Base-by-base conservation (phyloP, 108 stramenopile species). In the Nannochloropsis salina region DNA sequence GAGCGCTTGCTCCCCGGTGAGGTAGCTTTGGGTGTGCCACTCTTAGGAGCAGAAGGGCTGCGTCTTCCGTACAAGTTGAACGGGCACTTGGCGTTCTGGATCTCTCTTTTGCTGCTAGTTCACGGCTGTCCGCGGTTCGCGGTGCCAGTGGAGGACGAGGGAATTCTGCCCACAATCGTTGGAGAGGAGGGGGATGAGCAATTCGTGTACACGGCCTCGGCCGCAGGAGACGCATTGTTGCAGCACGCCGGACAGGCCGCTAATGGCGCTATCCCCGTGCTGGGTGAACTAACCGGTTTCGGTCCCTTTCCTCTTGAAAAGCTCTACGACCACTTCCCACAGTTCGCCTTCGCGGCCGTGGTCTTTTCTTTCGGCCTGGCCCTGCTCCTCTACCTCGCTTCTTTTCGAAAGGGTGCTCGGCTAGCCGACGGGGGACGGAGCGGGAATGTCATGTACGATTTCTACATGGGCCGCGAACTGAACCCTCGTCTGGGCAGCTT, bases 381-480 rank as follows among this genome's bases (percentile, higher is more conserved):
- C 80, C 40, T 92, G 3, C 94, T 92, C 86, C 88, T 99, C 40
- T 97, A 96, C 88, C 9, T 93, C 0, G 89, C 84, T 6, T 94
- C 94, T 80, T 94, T 95, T 87, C 83, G 84, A 9, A 82, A 82
- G 42, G 89, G 86, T 8, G 90, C 92, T 11, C 86, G 96, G 83
- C 89, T 98, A 84, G 96, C 97, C 45, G 89, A 91, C 22, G 94
- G 93, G 1, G 96, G 96, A 2, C 87, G 95, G 86, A 95, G 94
- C 21, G 94, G 95, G 81, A 94, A 91, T 88, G 83, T 85, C 41
- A 9, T 93, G 21, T 98, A 99, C 85, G 96, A 99, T 92, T 97
- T 95, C 89, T 99, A 94, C 89, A 97, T 98, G 85, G 98, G 98
- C 18, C 92, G 98, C 20, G 97, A 98, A 90, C 92, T 99, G 9